These are phyloP conservation scores for Quercus ilex DNA, from an alignment of 306 rosid genomes.

Conservation along the genomic window DNA sequence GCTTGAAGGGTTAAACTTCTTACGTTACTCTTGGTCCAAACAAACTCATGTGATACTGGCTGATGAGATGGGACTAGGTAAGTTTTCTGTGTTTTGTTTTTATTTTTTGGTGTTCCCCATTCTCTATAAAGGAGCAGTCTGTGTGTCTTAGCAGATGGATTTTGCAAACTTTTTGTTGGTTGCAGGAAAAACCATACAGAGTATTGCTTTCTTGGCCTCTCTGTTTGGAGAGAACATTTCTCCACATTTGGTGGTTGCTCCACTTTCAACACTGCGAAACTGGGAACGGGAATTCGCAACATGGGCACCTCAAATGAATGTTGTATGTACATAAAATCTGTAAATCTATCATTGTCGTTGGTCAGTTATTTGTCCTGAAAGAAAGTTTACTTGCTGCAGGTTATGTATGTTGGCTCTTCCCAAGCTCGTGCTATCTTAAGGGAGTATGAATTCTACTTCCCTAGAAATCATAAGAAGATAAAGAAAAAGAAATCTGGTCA, in stretches of 20 bases:
- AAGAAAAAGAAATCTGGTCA: constrained; percentile 89
- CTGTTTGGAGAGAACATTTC: constrained; percentile 63
- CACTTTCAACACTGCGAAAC: constrained; percentile 90
- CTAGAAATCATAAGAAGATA: constrained; percentile 77
- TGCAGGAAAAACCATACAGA: constrained; percentile 97
- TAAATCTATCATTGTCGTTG: constrained; percentile 17
- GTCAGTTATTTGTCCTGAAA: constrained; percentile 29
- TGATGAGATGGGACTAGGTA: constrained; percentile 99
- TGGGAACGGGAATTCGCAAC: constrained; percentile 99
- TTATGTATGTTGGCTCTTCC: constrained; percentile 93
- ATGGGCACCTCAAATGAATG: constrained; percentile 99
- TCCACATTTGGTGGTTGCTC: constrained; percentile 99
- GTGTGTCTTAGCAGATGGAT: constrained; percentile 21
- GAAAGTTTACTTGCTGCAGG: constrained; percentile 46
- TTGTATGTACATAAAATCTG: constrained; percentile 53
- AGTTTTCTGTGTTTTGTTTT: constrained; percentile 21
- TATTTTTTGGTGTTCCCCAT: constrained; percentile 4
- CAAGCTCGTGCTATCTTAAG: constrained; percentile 87
- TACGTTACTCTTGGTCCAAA: constrained; percentile 98
- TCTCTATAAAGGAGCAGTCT: constrained; percentile 1
- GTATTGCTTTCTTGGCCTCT: constrained; percentile 95
- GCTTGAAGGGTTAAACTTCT: constrained; percentile 98
- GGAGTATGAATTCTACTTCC: constrained; percentile 88
- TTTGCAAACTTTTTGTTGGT: constrained; percentile 15
- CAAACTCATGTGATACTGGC: constrained; percentile 98